Base-by-base conservation (phyloP, 139 green algal genomes). In the Chlamydomonas sp. region DNA sequence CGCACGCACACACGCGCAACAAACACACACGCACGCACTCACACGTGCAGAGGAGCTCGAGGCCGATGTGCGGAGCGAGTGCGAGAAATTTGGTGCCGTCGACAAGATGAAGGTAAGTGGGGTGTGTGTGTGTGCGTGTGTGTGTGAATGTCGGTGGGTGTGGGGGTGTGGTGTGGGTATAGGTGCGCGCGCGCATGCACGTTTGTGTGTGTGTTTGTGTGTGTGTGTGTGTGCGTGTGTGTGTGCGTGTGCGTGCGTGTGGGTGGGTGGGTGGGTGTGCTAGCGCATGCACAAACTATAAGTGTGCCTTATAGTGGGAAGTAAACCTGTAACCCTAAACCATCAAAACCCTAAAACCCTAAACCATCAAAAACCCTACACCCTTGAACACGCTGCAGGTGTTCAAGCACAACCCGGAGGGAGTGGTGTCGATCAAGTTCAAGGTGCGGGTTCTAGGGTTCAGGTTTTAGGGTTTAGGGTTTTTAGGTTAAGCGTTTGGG, bases 91-190 rank as follows among this genome's bases (percentile, higher is more conserved):
- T 62, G 93, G 93, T 5, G 26, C 65, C 3, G 79, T 97, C 30
- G 85, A 97, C 34, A 91, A 90, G 83, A 79, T 93, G 48, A 61
- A n/a, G n/a, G n/a, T n/a, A n/a, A n/a, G n/a, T n/a, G n/a, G n/a
- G n/a, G n/a, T n/a, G n/a, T n/a, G n/a, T n/a, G n/a, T n/a, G n/a
- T n/a, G n/a, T n/a, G n/a, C n/a, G n/a, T n/a, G n/a, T n/a, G n/a
- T n/a, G n/a, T n/a, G n/a, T n/a, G n/a, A n/a, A n/a, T n/a, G n/a
- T n/a, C n/a, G n/a, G n/a, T n/a, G n/a, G n/a, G n/a, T n/a, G n/a
- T n/a, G n/a, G n/a, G n/a, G n/a, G n/a, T n/a, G n/a, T n/a, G n/a
- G n/a, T n/a, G n/a, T n/a, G n/a, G n/a, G n/a, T n/a, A n/a, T n/a
- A n/a, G n/a, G n/a, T n/a, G n/a, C n/a, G n/a, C n/a, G n/a, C n/a